These are phyloP conservation scores for Populus simonii DNA, from an alignment of 345 rosid species.

Conservation along the genomic window DNA sequence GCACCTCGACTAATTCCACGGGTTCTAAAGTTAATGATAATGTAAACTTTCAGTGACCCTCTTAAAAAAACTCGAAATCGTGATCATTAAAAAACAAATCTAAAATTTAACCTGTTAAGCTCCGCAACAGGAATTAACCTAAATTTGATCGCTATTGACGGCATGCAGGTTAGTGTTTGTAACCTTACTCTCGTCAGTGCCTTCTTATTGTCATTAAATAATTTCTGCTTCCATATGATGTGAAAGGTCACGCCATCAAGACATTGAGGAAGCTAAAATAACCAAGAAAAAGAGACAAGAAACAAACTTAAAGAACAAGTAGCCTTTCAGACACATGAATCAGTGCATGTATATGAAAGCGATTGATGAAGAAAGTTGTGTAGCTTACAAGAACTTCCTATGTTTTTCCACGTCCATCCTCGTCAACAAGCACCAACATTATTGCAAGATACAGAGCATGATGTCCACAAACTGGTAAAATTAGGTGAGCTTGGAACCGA, in stretches of 20 bases:
- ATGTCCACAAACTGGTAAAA: not conserved
- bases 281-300: too few relatives aligned
- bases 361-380: not conserved
- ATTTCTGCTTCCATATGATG: too few relatives aligned
- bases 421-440: not conserved
- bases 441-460: not conserved
- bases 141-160: too few relatives aligned
- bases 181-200: too few relatives aligned
- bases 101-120: rapidly evolving
- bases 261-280: too few relatives aligned
- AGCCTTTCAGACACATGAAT: not conserved
- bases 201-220: too few relatives aligned
- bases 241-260: too few relatives aligned
- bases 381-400: not conserved
- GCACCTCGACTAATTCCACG: rapidly evolving
- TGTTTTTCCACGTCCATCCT: not conserved
- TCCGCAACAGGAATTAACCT: too few relatives aligned
- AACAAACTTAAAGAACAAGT: too few relatives aligned
- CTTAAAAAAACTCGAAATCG: rapidly evolving
- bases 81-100: too few relatives aligned
- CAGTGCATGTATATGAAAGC: not conserved
- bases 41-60: rapidly evolving
- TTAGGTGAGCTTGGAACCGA: not conserved
- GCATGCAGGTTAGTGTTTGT: too few relatives aligned
- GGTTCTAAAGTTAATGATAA: too few relatives aligned